Conservation (phyloP, 1,284 basidiomycete species). For the Ganoderma multipileum region DNA sequence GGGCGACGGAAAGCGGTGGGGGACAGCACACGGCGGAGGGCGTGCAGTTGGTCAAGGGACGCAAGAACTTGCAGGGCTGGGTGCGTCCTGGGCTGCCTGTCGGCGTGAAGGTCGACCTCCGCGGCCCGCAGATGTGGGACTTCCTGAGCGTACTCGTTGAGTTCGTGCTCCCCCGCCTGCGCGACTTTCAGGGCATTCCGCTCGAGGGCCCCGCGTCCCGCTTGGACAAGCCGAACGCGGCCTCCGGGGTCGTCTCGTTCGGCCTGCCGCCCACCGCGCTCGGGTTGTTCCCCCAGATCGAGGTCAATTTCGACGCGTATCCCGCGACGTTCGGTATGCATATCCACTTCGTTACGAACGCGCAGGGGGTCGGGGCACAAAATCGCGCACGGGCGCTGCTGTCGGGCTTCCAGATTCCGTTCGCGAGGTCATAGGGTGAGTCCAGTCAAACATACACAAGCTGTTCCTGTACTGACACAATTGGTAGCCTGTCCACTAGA, state of each 20-base stretch:
- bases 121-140: constrained; percentile 92
- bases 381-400: constrained; percentile 85
- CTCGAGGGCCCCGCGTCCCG: constrained; percentile 71
- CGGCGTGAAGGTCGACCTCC: constrained; percentile 90
- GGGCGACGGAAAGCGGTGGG: constrained; percentile 77
- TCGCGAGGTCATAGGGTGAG: constrained; percentile 51
- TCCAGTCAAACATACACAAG: background rate
- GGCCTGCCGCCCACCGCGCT: constrained; percentile 88
- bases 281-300: constrained; percentile 93
- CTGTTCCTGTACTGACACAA: background rate
- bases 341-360: constrained; percentile 90
- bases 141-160: constrained; percentile 91
- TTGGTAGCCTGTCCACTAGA: background rate
- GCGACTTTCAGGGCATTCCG: constrained; percentile 88
- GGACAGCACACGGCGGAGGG: constrained; percentile 75
- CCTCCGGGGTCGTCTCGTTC: constrained; percentile 88
- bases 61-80: constrained; percentile 87
- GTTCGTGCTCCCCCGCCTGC: constrained; percentile 92
- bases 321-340: constrained; percentile 88
- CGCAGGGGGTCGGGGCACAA: constrained; percentile 84
- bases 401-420: constrained; percentile 91
- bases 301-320: constrained; percentile 91
- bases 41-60: constrained; percentile 83
- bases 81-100: constrained; percentile 85
- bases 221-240: constrained; percentile 74